Evolutionary conservation across 768 basidiomycete genomes (phyloP).

Genomic region (Ramaria sp.): DNA sequence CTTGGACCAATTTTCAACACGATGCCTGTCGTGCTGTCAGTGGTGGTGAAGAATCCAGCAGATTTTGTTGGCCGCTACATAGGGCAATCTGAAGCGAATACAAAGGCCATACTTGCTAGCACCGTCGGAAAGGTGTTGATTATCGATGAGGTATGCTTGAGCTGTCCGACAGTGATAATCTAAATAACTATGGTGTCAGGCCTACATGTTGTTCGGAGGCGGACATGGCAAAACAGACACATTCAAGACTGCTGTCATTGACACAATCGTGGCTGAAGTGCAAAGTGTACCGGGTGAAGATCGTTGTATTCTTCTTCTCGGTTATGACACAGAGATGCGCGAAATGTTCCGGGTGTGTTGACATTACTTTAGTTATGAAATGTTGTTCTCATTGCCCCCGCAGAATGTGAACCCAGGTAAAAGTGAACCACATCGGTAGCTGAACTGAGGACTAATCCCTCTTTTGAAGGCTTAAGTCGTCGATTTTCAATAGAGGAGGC

Average conservation of each 20-base stretch:
- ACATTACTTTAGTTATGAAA: no score
- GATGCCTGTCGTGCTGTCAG: conserved; percentile 24
- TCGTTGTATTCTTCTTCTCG: conserved; percentile 53
- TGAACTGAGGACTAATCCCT: no score
- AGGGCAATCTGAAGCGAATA: conserved; percentile 54
- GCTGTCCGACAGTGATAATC: no score
- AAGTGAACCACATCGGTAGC: no score
- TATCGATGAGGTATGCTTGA: conserved; percentile 65
- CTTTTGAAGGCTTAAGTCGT: no score
- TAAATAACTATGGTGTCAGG: no score
- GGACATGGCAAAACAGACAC: conserved; percentile 31
- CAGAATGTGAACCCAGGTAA: conserved; percentile 66
- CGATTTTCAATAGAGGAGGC: conserved; percentile 62
- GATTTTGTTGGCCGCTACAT: conserved; percentile 54
- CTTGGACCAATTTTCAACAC: no score
- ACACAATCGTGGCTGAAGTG: conserved; percentile 66
- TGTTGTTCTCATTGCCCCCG: no score
- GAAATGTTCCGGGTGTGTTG: conserved; percentile 78
- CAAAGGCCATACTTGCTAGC: conserved; percentile 48
- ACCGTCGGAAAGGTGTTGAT: conserved; percentile 58
- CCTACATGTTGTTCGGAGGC: conserved; percentile 46
- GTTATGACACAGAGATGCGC: conserved; percentile 56
- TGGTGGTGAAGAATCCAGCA: conserved; percentile 55
- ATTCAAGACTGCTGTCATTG: conserved; percentile 60
- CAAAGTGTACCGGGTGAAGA: conserved; percentile 63